Conservation (phyloP, 73 alveolate genomes). For the Paramecium sonneborni region DNA sequence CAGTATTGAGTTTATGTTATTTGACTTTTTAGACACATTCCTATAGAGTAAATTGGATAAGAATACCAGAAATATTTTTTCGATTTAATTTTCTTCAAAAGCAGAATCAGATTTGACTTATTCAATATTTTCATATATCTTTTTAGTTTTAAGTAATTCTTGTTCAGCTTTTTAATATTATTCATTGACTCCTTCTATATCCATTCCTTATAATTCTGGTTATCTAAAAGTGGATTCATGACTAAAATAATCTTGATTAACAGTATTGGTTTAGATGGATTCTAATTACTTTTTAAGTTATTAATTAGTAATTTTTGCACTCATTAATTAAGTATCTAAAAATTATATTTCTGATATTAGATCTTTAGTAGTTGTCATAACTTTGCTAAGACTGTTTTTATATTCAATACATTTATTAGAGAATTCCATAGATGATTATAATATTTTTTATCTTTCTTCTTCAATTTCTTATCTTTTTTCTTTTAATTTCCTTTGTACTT, state of each 20-base stretch:
- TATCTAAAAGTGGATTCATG: not conserved
- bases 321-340: constrained; percentile 6
- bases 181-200: constrained; percentile 5
- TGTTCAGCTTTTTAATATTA: not conserved
- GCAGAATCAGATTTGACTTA: not conserved
- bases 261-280: not conserved
- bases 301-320: constrained; percentile 23
- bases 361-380: constrained; percentile 23
- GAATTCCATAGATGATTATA: constrained; percentile 53
- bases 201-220: constrained; percentile 23
- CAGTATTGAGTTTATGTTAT: not conserved
- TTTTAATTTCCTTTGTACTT: constrained; percentile 7
- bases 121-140: not conserved
- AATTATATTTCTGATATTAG: constrained; percentile 11
- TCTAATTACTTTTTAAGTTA: not conserved
- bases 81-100: constrained; percentile 40
- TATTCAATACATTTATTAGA: constrained; percentile 40
- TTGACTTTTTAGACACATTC: constrained; percentile 53
- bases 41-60: not conserved
- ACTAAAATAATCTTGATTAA: not conserved
- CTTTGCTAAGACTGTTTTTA: constrained; percentile 31
- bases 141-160: not conserved
- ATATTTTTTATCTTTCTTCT: constrained; percentile 8
- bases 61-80: constrained; percentile 41
- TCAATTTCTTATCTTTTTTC: constrained; percentile 42